Evolutionary conservation across 2,329 filamentous ascomycete species (phyloP).

Genomic region (Didymella lethalis): DNA sequence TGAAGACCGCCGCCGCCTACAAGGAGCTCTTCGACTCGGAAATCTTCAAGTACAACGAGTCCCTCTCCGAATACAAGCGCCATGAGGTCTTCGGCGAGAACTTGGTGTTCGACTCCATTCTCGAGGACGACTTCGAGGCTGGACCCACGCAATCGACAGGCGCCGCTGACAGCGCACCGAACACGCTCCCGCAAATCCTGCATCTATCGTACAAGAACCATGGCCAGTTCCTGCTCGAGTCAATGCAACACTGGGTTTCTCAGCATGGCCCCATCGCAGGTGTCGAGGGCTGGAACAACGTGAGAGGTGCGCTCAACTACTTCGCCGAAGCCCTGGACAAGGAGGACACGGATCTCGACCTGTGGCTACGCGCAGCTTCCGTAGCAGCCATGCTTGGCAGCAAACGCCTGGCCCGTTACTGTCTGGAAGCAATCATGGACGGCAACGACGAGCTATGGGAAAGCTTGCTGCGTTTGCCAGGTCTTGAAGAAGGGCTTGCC

Average conservation of each 20-base stretch:
- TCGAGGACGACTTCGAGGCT: conserved; percentile 50
- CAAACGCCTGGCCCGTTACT: conserved; percentile 66
- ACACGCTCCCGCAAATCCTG: conserved; percentile 84
- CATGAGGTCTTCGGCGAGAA: conserved; percentile 62
- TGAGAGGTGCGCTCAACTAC: conserved; percentile 54
- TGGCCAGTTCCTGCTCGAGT: conserved; percentile 89
- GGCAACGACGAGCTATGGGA: conserved; percentile 66
- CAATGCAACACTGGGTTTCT: conserved; percentile 62
- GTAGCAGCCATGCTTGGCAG: conserved; percentile 66
- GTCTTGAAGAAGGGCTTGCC: conserved; percentile 51
- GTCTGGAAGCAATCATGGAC: conserved; percentile 69
- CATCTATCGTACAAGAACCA: conserved; percentile 96
- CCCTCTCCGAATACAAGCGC: conserved; percentile 81
- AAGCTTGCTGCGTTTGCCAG: conserved; percentile 63
- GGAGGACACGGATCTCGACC: conserved; percentile 69
- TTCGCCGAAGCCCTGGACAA: conserved; percentile 70
- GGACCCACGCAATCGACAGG: conserved; percentile 59
- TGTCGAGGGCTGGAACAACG: conserved; percentile 32
- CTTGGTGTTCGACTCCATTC: conserved; percentile 53
- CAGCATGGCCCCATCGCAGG: conserved; percentile 49
- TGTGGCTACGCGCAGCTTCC: conserved; percentile 68
- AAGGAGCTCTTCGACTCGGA: conserved; percentile 86
- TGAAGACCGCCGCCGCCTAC: conserved; percentile 82
- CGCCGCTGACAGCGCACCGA: conserved; percentile 76
- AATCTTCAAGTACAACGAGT: conserved; percentile 92